Percentiles rank a stretch among this genome's conserved stretches.
These are phyloP conservation scores for Meyerozyma elateridarum DNA, from an alignment of 1,139 yeast genomes.

Conservation along the genomic window DNA sequence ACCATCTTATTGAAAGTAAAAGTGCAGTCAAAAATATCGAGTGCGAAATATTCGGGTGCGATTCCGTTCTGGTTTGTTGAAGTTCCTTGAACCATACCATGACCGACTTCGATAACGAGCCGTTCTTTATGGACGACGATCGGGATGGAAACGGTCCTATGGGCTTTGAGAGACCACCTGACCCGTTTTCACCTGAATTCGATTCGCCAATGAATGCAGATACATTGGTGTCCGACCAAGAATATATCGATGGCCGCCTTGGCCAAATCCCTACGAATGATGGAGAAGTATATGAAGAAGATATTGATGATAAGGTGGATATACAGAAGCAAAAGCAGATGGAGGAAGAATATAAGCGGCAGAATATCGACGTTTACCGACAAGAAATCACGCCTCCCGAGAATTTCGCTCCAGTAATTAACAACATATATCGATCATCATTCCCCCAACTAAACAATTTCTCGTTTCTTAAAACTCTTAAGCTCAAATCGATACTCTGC, in stretches of 20 bases:
- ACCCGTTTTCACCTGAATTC: not conserved
- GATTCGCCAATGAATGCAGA: not conserved
- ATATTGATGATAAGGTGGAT: conserved; percentile 40
- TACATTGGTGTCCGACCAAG: not conserved
- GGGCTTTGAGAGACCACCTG: too few species aligned
- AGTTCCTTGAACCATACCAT: too few species aligned
- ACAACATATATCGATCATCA: conserved; percentile 77
- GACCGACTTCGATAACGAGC: conserved; percentile 36
- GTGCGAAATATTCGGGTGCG: too few species aligned
- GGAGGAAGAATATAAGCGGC: conserved; percentile 16
- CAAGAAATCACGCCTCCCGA: conserved; percentile 65
- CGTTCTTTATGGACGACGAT: conserved; percentile 48
- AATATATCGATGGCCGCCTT: conserved; percentile 5
- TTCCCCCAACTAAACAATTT: conserved; percentile 87
- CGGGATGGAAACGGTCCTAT: conserved; percentile 11
- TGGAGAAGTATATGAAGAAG: conserved; percentile 34
- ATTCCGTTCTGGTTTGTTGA: too few species aligned
- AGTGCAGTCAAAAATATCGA: too few species aligned
- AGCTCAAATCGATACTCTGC: conserved; percentile 71
- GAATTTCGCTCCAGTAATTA: conserved; percentile 82
- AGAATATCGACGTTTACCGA: conserved; percentile 5
- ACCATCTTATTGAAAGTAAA: too few species aligned
- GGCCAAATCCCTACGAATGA: conserved; percentile 5
- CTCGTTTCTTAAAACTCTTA: conserved; percentile 55
- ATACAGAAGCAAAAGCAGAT: conserved; percentile 20